Evolutionary conservation across 2,329 filamentous ascomycete genomes (phyloP).

Genomic region (Mycosphaerella arachidis): DNA sequence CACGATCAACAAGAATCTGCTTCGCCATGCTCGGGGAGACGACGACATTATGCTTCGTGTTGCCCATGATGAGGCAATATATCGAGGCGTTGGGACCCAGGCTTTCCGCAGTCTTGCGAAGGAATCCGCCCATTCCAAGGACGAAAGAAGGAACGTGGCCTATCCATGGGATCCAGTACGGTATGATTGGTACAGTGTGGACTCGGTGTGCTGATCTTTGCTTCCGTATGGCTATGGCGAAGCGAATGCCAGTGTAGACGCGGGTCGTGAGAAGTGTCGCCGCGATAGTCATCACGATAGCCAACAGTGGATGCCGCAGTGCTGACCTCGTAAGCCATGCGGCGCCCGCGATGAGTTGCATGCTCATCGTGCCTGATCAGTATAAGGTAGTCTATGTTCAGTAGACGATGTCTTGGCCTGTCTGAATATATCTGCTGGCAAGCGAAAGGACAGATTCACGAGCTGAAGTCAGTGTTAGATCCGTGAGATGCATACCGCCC

Average conservation of each 20-base stretch:
- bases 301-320: background rate
- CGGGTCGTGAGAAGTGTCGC: background rate
- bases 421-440: background rate
- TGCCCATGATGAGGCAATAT: background rate
- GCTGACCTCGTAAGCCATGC: background rate
- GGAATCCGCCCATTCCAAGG: background rate
- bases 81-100: background rate
- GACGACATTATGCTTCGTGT: background rate
- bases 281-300: background rate
- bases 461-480: background rate
- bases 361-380: background rate
- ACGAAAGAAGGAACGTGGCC: background rate
- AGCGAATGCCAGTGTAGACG: background rate
- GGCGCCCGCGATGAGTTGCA: background rate
- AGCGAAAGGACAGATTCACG: background rate
- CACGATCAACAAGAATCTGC: background rate
- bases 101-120: background rate
- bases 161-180: conserved; percentile 1
- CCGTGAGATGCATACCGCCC: background rate
- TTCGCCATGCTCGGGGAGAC: background rate
- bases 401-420: too few relatives aligned
- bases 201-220: background rate
- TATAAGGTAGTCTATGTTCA: background rate
- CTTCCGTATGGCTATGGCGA: background rate
- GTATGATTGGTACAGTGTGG: background rate